These are phyloP conservation scores for Auriscalpium vulgare DNA, from an alignment of 768 basidiomycete genomes.

Conservation along the genomic window DNA sequence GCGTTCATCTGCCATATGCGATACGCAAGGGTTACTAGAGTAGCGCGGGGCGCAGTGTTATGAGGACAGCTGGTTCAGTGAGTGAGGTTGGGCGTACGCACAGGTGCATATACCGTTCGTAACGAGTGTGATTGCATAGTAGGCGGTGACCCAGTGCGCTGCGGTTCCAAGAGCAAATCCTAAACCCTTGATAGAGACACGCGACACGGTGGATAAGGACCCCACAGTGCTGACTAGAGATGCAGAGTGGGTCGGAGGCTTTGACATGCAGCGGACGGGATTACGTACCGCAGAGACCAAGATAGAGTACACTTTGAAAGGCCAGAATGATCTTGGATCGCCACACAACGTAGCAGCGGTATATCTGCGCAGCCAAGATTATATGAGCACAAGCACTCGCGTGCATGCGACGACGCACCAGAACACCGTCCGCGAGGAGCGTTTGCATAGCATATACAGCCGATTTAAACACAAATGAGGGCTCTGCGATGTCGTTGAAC, in stretches of 20 bases:
- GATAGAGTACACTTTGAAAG: background rate
- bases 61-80: background rate
- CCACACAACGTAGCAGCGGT: constrained; percentile 1
- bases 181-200: background rate
- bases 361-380: background rate
- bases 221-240: too few species aligned
- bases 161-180: background rate
- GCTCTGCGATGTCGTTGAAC: background rate
- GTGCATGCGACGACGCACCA: background rate
- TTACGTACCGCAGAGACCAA: background rate
- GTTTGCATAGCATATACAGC: background rate
- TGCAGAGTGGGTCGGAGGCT: too few species aligned
- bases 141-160: constrained; percentile 1
- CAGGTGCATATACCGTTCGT: constrained; percentile 1
- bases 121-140: background rate
- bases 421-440: background rate
- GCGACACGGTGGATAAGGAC: too few species aligned
- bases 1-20: constrained; percentile 1
- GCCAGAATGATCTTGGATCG: background rate
- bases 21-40: background rate
- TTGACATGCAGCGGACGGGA: too few species aligned
- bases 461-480: constrained; percentile 1
- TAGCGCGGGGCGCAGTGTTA: background rate
- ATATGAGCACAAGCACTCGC: background rate
- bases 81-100: background rate